Conservation (phyloP, 1,139 yeast genomes). For the Hemisphaericaspora lyxosophila region DNA sequence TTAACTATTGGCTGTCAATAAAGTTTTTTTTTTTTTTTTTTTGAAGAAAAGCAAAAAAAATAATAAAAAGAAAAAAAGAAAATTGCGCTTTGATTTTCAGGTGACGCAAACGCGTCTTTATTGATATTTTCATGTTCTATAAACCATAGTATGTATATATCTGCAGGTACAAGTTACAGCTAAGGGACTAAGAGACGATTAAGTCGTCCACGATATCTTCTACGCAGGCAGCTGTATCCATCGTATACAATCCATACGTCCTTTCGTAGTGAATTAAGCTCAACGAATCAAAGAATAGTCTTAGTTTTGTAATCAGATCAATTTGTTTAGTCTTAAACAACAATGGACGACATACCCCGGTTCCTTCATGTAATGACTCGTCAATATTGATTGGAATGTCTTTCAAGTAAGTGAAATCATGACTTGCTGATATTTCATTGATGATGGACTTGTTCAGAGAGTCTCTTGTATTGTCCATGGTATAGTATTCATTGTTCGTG, state of each 20-base stretch:
- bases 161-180: too few species aligned
- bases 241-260: slow-evolving; percentile 53
- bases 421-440: slow-evolving; percentile 48
- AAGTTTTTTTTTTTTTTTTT: too few species aligned
- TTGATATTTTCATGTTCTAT: too few species aligned
- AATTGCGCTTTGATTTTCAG: too few species aligned
- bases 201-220: slow-evolving; percentile 56
- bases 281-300: slow-evolving; percentile 68
- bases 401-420: slow-evolving; percentile 37
- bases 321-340: slow-evolving; percentile 46
- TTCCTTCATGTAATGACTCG: slow-evolving; percentile 15
- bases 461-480: not conserved
- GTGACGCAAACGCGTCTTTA: too few species aligned
- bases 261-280: slow-evolving; percentile 75
- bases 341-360: slow-evolving; percentile 38
- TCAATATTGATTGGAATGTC: slow-evolving; percentile 33
- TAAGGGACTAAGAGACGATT: too few species aligned
- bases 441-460: slow-evolving; percentile 33
- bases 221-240: slow-evolving; percentile 52
- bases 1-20: too few species aligned
- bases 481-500: slow-evolving; percentile 55
- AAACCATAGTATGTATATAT: too few species aligned
- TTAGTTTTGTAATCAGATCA: slow-evolving; percentile 50
- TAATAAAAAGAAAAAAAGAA: too few species aligned
- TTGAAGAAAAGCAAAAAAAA: too few species aligned